These are phyloP conservation scores for Fistulifera solaris DNA, from an alignment of 108 stramenopile genomes.

Conservation along the genomic window DNA sequence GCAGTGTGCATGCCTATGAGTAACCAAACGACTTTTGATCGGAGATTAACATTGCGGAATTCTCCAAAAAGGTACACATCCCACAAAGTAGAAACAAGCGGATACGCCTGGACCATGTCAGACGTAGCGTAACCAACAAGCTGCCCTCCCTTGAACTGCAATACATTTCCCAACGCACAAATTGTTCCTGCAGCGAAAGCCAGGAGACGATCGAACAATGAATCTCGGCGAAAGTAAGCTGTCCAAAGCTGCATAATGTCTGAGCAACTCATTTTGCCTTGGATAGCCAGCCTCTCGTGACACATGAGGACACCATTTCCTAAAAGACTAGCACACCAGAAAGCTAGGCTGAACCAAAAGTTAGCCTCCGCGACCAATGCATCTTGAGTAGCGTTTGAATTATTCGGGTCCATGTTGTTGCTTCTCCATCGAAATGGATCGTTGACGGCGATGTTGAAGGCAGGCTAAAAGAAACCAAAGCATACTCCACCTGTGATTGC, in stretches of 20 bases:
- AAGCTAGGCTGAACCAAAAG: constrained; percentile 32
- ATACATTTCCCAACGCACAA: constrained; percentile 33
- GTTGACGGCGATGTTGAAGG: constrained; percentile 44
- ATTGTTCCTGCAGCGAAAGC: constrained; percentile 25
- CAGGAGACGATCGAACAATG: constrained; percentile 8
- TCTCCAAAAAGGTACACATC: constrained; percentile 36
- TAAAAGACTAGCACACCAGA: constrained; percentile 16
- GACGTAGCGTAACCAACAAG: constrained; percentile 39
- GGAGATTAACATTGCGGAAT: constrained; percentile 8
- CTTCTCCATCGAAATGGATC: constrained; percentile 26
- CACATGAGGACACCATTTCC: constrained; percentile 14
- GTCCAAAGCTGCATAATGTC: too few relatives aligned
- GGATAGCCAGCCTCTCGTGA: constrained; percentile 1
- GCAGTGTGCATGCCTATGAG: constrained; percentile 13
- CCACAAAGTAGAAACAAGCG: constrained; percentile 37
- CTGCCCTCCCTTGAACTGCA: constrained; percentile 37
- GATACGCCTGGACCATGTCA: constrained; percentile 42
- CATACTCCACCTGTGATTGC: constrained; percentile 27
- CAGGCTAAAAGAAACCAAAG: constrained; percentile 39
- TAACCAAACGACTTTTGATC: constrained; percentile 1
- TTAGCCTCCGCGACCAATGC: constrained; percentile 18
- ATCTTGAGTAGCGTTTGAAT: not conserved
- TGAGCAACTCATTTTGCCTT: not conserved
- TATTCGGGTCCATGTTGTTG: not conserved
- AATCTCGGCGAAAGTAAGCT: constrained; percentile 2